Evolutionary conservation across 192 early-diverging fungal genomes (phyloP).

Genomic region (Nowakowskiella sp.): DNA sequence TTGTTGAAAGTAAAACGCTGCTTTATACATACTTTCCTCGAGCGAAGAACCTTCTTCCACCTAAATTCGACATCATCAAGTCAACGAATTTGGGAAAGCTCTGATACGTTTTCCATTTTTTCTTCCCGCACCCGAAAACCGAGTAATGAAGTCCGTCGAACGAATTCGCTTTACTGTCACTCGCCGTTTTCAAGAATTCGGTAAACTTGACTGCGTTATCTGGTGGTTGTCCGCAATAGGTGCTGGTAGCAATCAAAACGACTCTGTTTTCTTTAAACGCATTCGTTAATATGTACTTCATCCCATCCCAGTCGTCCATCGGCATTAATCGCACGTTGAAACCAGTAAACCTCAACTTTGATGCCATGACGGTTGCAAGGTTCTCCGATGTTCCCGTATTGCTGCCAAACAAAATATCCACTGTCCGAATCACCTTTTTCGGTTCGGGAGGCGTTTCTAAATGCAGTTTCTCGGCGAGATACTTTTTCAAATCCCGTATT

Average conservation of each 20-base stretch:
- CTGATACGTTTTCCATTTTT: slow-evolving; percentile 52
- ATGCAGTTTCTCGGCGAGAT: slow-evolving; percentile 2
- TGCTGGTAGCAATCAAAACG: slow-evolving; percentile 33
- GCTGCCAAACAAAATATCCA: slow-evolving; percentile 42
- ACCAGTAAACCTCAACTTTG: slow-evolving; percentile 27
- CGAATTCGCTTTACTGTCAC: not conserved
- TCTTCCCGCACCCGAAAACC: slow-evolving; percentile 55
- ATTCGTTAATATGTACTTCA: too few relatives aligned
- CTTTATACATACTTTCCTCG: too few relatives aligned
- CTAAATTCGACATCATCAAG: slow-evolving; percentile 28
- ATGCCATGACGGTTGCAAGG: slow-evolving; percentile 33
- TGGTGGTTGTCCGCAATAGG: slow-evolving; percentile 44
- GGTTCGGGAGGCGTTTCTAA: not conserved
- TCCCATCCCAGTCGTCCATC: slow-evolving; percentile 42
- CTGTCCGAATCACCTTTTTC: slow-evolving; percentile 5
- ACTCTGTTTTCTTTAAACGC: too few relatives aligned
- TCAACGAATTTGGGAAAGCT: slow-evolving; percentile 42
- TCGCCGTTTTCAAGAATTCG: too few relatives aligned
- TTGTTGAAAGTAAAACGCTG: too few relatives aligned
- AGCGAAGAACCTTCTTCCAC: too few relatives aligned
- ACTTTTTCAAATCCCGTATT: too few relatives aligned
- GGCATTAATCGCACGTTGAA: slow-evolving; percentile 19
- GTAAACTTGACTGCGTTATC: slow-evolving; percentile 43
- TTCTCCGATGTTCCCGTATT: slow-evolving; percentile 49
- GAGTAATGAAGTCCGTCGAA: slow-evolving; percentile 35